Evolutionary conservation across 2,329 filamentous ascomycete genomes (phyloP), one percentile per base, ranked within the genome.

Genomic region (Teratosphaeria zuluensis): DNA sequence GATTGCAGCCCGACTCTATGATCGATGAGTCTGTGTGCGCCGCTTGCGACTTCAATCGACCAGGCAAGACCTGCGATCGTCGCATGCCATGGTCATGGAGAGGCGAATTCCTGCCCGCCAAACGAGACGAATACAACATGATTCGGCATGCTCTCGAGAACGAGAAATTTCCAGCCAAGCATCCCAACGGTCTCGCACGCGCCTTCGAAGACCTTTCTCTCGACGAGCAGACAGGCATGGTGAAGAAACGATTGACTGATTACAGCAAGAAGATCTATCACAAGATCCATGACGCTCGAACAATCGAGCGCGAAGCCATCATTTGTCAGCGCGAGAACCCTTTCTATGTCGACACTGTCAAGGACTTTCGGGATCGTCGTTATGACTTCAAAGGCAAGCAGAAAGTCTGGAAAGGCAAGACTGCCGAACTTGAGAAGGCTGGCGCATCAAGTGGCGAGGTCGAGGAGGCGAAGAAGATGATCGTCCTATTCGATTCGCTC

Each of bases 261-360:
- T 99, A 95, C 77, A 95, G 90, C 69, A 95, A 97, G 73, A 99
- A 99, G 76, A 95, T 99, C 63, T 99, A 99, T 71, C 94, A 99
- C 80, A 99, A 97, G 74, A 97, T 99, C 60, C 92, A 95, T 73
- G 94, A 97, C 62, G 88, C 89, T 12, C 95, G 87, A 55, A 97
- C 90, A 0, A 94, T 95, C 59, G 87, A 94, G 62, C 85, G 92
- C 57, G 94, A 99, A 73, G 94, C 95, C 11, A 96, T 99, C 70
- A 97, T 99, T 68, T 99, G 94, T 69, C 94, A 99, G 71, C 84
- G 94, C 63, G 94, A 99, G 71, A 99, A 99, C 62, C 94, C 94
- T 0, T 99, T 99, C 73, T 99, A 99, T 69, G 92, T 99, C 68
- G 84, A 99, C 70, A 99, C 94, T 0, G 94, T 99, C 56, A 88